These are phyloP conservation scores for Truncatella angustata DNA, from an alignment of 2,329 filamentous ascomycete genomes.

Conservation along the genomic window DNA sequence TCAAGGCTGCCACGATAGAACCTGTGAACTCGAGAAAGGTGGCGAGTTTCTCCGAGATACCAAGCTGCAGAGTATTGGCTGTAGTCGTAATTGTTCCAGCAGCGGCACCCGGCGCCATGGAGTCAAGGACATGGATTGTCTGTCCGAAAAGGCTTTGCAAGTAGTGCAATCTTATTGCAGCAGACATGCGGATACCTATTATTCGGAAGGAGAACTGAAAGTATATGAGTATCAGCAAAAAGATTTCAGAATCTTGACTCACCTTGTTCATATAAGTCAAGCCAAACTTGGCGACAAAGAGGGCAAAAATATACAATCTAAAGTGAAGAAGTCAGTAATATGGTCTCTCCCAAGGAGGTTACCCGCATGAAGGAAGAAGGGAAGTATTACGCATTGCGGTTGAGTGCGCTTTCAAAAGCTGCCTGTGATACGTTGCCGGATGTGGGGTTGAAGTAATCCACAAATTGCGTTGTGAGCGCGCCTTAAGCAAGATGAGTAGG, in stretches of 20 bases:
- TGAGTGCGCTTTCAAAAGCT: constrained; percentile 40
- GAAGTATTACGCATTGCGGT: constrained; percentile 46
- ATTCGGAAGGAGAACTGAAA: constrained; percentile 56
- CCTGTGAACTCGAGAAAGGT: constrained; percentile 55
- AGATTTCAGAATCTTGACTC: constrained; percentile 16
- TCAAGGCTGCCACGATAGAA: constrained; percentile 50
- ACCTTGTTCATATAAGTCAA: constrained; percentile 62
- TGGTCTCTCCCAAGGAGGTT: too few species aligned
- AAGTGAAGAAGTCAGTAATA: background rate
- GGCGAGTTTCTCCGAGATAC: constrained; percentile 63
- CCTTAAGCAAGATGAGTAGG: constrained; percentile 27
- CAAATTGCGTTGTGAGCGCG: constrained; percentile 48
- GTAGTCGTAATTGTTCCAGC: constrained; percentile 63
- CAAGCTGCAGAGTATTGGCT: constrained; percentile 62
- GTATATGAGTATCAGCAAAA: background rate
- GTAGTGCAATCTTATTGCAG: constrained; percentile 62
- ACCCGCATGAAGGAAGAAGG: too few species aligned
- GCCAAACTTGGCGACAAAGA: constrained; percentile 66
- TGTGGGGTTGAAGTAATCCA: constrained; percentile 35
- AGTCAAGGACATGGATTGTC: constrained; percentile 66
- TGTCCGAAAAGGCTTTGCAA: constrained; percentile 62
- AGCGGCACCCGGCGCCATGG: constrained; percentile 59
- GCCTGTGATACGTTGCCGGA: constrained; percentile 15
- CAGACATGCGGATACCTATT: constrained; percentile 60
- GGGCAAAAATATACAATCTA: constrained; percentile 66